phyloP scores from a whole-genome alignment of 306 rosid species.

The Geum urbanum region DNA sequence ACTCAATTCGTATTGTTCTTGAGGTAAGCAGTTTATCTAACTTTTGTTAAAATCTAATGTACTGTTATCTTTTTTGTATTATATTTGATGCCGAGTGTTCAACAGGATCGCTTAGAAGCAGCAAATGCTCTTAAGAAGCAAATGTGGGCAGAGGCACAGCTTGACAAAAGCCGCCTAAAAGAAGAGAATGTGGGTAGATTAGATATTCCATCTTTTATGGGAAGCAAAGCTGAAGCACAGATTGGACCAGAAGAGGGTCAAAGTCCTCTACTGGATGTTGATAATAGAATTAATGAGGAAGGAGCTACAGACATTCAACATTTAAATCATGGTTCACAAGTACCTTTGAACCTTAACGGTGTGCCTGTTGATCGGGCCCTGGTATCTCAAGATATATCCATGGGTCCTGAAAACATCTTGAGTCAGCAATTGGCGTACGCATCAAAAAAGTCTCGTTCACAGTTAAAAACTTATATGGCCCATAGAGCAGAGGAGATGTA shows the following conservation, averaged over 20 bases:
- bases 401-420: slow-evolving; percentile 62
- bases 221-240: slow-evolving; percentile 59
- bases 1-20: slow-evolving; percentile 83
- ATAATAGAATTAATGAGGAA: slow-evolving; percentile 49
- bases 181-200: slow-evolving; percentile 59
- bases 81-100: slow-evolving; percentile 31
- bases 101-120: slow-evolving; percentile 95
- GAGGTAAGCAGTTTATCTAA: slow-evolving; percentile 54
- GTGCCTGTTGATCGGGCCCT: slow-evolving; percentile 51
- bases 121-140: slow-evolving; percentile 98
- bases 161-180: slow-evolving; percentile 81
- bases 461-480: slow-evolving; percentile 83
- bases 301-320: slow-evolving; percentile 59
- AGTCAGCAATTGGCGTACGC: slow-evolving; percentile 67
- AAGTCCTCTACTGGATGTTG: slow-evolving; percentile 70
- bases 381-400: slow-evolving; percentile 48
- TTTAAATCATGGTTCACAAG: slow-evolving; percentile 36
- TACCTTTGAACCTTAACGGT: slow-evolving; percentile 28
- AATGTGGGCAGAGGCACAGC: slow-evolving; percentile 99
- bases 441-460: slow-evolving; percentile 91
- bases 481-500: slow-evolving; percentile 95
- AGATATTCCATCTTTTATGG: slow-evolving; percentile 54
- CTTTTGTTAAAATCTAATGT: slow-evolving; percentile 1
- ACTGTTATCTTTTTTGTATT: slow-evolving; percentile 7
- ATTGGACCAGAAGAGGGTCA: slow-evolving; percentile 61